Conservation (phyloP, 2,329 filamentous ascomycete species). For the Cryoendolithus antarcticus region DNA sequence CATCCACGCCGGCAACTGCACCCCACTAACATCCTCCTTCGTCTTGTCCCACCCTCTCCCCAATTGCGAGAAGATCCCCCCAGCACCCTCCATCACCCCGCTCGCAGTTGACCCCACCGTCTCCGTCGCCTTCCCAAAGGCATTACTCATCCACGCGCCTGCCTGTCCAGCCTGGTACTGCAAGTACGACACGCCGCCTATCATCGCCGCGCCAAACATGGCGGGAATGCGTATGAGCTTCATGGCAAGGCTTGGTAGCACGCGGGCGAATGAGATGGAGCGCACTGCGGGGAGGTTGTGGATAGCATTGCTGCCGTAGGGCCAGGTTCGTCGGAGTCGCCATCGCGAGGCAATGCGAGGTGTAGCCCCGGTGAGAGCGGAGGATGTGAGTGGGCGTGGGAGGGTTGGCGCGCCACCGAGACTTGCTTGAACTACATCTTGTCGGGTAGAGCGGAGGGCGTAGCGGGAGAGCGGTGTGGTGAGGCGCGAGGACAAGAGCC, state of each 20-base stretch:
- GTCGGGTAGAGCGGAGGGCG: constrained; percentile 19
- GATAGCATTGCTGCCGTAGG: constrained; percentile 63
- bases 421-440: constrained; percentile 15
- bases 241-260: constrained; percentile 73
- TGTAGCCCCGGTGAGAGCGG: constrained; percentile 12
- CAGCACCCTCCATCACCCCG: constrained; percentile 57
- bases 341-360: constrained; percentile 11
- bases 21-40: constrained; percentile 44
- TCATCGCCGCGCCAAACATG: constrained; percentile 77
- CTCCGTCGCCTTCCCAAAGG: constrained; percentile 62
- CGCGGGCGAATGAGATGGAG: constrained; percentile 50
- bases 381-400: constrained; percentile 14
- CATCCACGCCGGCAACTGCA: constrained; percentile 61
- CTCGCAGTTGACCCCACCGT: constrained; percentile 57
- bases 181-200: constrained; percentile 80
- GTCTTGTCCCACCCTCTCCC: constrained; percentile 70
- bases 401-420: constrained; percentile 10
- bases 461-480: constrained; percentile 43
- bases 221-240: constrained; percentile 83
- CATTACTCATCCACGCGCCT: constrained; percentile 62
- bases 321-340: constrained; percentile 51
- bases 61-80: constrained; percentile 67
- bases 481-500: constrained; percentile 63
- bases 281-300: constrained; percentile 62
- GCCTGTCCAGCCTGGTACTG: constrained; percentile 88